Percentiles rank a stretch among this genome's conserved stretches.
Conservation (phyloP, 2,329 filamentous ascomycete species). For the Colletotrichum sp. region DNA sequence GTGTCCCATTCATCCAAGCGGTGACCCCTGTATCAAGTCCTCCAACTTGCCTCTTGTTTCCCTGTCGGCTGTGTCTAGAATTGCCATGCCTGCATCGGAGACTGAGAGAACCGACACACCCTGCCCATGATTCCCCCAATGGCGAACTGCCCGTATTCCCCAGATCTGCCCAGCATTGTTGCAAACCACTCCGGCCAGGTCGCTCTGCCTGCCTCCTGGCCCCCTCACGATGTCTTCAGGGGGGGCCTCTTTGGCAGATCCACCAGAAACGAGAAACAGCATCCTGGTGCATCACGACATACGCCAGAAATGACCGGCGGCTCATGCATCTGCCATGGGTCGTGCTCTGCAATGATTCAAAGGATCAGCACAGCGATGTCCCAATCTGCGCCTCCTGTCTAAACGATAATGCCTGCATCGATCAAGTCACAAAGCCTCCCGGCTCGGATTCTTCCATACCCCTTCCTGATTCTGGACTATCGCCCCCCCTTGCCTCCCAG, state of each 20-base stretch:
- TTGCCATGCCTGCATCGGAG: conserved; percentile 1
- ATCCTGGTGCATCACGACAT: background rate
- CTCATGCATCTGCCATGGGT: background rate
- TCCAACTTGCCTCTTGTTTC: background rate
- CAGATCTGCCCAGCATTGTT: background rate
- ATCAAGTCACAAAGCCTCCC: background rate
- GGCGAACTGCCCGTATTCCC: background rate
- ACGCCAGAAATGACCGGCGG: background rate
- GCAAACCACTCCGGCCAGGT: background rate
- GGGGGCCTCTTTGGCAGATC: background rate
- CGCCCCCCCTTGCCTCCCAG: background rate
- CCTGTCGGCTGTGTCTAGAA: background rate
- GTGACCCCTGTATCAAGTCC: background rate
- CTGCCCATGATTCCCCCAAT: background rate
- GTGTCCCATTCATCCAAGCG: background rate
- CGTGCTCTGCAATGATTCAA: background rate
- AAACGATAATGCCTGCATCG: background rate
- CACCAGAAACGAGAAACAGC: background rate
- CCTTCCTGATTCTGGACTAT: background rate
- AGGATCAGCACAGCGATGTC: conserved; percentile 1
- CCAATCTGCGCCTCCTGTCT: background rate
- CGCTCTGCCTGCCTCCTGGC: background rate
- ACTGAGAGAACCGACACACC: background rate
- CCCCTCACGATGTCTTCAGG: background rate
- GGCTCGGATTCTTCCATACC: background rate